phyloP scores from a whole-genome alignment of 2,329 filamentous ascomycete species.

The Sphaceloma murrayae region DNA sequence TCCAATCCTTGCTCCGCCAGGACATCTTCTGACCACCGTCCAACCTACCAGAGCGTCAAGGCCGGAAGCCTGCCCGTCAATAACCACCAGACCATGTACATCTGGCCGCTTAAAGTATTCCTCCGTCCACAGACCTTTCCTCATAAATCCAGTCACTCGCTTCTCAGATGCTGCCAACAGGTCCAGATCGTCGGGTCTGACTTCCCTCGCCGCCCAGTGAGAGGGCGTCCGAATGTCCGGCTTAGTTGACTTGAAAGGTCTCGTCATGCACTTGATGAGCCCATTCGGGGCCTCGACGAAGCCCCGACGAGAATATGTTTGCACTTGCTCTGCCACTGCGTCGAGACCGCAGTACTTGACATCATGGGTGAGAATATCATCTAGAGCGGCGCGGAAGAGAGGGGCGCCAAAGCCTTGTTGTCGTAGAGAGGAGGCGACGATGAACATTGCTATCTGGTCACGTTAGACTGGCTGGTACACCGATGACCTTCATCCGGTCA shows the following conservation, averaged over 20 bases:
- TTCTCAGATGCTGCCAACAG: slow-evolving; percentile 24
- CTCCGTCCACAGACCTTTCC: slow-evolving; percentile 27
- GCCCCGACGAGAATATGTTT: slow-evolving; percentile 29
- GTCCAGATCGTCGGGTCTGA: slow-evolving; percentile 24
- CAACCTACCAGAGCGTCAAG: slow-evolving; percentile 24
- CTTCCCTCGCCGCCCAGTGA: slow-evolving; percentile 28
- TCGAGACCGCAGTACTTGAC: slow-evolving; percentile 29
- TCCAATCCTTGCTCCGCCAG: slow-evolving; percentile 29
- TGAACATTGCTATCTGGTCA: slow-evolving; percentile 27
- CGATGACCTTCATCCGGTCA: too few relatives aligned
- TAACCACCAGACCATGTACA: slow-evolving; percentile 25
- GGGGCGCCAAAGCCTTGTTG: slow-evolving; percentile 28
- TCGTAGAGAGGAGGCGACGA: slow-evolving; percentile 26
- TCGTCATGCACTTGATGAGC: slow-evolving; percentile 25
- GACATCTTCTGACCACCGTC: slow-evolving; percentile 27
- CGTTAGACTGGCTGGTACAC: background rate
- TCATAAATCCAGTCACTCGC: slow-evolving; percentile 26
- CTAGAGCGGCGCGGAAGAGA: slow-evolving; percentile 27
- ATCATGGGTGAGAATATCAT: slow-evolving; percentile 21
- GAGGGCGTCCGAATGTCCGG: slow-evolving; percentile 26
- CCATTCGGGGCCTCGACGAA: slow-evolving; percentile 26
- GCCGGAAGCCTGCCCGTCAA: slow-evolving; percentile 12
- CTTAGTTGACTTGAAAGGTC: slow-evolving; percentile 15
- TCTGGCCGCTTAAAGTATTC: slow-evolving; percentile 26
- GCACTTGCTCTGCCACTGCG: slow-evolving; percentile 30